These are phyloP conservation scores for Pyronema omphalodes DNA, from an alignment of 495 filamentous ascomycete genomes.

Conservation along the genomic window DNA sequence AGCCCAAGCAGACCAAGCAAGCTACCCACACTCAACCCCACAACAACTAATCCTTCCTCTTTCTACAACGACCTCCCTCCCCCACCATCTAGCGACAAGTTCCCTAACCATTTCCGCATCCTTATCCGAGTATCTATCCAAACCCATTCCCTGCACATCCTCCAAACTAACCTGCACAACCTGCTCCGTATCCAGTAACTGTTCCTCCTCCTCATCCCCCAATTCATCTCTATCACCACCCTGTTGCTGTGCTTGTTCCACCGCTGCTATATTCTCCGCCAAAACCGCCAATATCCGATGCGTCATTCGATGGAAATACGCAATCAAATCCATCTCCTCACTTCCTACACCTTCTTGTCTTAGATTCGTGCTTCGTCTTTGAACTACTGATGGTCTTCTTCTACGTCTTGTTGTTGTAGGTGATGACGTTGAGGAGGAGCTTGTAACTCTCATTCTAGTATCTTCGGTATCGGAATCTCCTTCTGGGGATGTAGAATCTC, in stretches of 20 bases:
- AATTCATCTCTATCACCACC: constrained; percentile 33
- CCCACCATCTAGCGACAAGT: constrained; percentile 18
- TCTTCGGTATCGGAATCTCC: background rate
- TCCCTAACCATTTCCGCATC: constrained; percentile 18
- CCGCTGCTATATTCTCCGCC: constrained; percentile 39
- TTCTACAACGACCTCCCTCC: constrained; percentile 19
- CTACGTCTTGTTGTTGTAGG: background rate
- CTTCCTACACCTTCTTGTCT: background rate
- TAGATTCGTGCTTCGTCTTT: constrained; percentile 8
- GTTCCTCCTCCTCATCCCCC: constrained; percentile 27
- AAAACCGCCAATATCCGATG: constrained; percentile 49
- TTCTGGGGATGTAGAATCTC: constrained; percentile 17
- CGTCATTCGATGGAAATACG: constrained; percentile 82
- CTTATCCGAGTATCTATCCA: constrained; percentile 9
- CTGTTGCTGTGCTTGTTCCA: constrained; percentile 21
- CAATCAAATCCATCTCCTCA: constrained; percentile 57
- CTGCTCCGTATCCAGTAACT: constrained; percentile 4
- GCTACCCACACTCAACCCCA: constrained; percentile 18
- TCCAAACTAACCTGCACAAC: constrained; percentile 3
- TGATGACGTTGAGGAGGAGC: constrained; percentile 11
- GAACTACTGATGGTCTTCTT: background rate
- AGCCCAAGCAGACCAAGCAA: no score
- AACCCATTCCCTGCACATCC: constrained; percentile 19
- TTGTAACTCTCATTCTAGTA: background rate
- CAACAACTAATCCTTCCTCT: constrained; percentile 22